A percentile compares a stretch with the other conserved stretches of the same genome.
phyloP scores from a whole-genome alignment of 2,329 filamentous ascomycete species.

The Chaetothyriales sp. region DNA sequence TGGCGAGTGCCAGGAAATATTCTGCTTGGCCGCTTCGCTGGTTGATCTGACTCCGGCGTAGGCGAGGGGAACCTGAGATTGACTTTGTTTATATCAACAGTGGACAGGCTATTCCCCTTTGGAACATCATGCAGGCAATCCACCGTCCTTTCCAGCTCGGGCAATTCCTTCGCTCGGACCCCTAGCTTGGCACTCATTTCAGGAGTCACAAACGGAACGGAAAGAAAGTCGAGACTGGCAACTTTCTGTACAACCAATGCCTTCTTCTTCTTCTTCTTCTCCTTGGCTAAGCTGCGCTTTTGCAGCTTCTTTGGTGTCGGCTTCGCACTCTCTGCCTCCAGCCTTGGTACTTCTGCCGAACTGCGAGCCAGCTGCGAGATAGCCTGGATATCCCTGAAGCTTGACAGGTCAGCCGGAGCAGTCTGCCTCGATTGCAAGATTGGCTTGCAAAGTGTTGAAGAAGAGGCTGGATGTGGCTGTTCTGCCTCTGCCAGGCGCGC shows the following conservation, averaged over 20 bases:
- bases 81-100: slow-evolving; percentile 5
- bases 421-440: slow-evolving; percentile 11
- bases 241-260: slow-evolving; percentile 9
- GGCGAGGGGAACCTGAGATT: slow-evolving; percentile 11
- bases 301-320: slow-evolving; percentile 16
- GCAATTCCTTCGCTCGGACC: slow-evolving; percentile 12
- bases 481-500: not conserved
- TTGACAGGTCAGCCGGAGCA: not conserved
- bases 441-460: not conserved
- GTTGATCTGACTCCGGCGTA: slow-evolving; percentile 11
- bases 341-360: not conserved
- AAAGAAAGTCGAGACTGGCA: slow-evolving; percentile 8
- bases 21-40: slow-evolving; percentile 1
- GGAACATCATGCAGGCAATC: slow-evolving; percentile 3
- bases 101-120: slow-evolving; percentile 7
- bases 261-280: not conserved
- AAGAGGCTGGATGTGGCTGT: not conserved
- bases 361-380: not conserved
- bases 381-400: not conserved
- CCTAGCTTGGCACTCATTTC: slow-evolving; percentile 13
- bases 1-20: slow-evolving; percentile 9
- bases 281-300: slow-evolving; percentile 3
- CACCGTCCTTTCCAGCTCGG: slow-evolving; percentile 16
- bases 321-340: slow-evolving; percentile 1
- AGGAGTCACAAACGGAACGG: slow-evolving; percentile 10